Evolutionary conservation across 2,329 filamentous ascomycete species (phyloP), one percentile per base, ranked within the genome.

Genomic region (Elsinoe fawcettii): DNA sequence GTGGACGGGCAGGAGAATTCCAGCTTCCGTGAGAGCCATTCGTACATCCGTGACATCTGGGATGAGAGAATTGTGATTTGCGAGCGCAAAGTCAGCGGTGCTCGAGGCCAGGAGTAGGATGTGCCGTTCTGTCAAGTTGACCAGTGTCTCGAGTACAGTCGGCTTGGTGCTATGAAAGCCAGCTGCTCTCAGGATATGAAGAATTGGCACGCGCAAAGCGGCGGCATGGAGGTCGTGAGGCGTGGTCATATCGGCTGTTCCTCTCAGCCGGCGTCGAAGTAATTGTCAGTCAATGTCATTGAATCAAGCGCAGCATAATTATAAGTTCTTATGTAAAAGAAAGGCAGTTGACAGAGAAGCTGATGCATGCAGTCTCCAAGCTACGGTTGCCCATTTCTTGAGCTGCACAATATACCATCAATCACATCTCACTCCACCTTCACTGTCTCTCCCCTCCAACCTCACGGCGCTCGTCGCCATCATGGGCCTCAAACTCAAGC

Each of bases 181-280:
- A 22, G 90, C 86, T 27, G 91, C 89, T 67, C 92, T 90, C 54
- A 97, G 83, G 66, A 95, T 92, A 73, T 96, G 90, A 58, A 97
- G 83, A 60, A 96, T 83, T 49, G 86, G 85, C 1, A 92, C 92
- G 41, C 90, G 89, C 58, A 97, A 80, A 62, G 96, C 85, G 60
- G 88, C 86, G 72, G 89, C 86, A 74, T 86, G 81, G 51, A 87
- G 76, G 60, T 67, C 66, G 58, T 66, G 64, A 22, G 57, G 46
- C 8, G 60, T 53, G 20, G 61, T 59, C 58, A 61, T 60, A 14
- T 32, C 47, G 44, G 34, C 30, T 4, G 22, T 27, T 2, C 11
- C 22, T 25, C 22, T 55, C 36, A 44, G 23, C 39, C 39, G 20
- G 37, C 22, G 22, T 46, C 36, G 14, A 43, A n/a, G 56, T 34